Conservation (phyloP, 345 rosid species). For the Garcia nutans region DNA sequence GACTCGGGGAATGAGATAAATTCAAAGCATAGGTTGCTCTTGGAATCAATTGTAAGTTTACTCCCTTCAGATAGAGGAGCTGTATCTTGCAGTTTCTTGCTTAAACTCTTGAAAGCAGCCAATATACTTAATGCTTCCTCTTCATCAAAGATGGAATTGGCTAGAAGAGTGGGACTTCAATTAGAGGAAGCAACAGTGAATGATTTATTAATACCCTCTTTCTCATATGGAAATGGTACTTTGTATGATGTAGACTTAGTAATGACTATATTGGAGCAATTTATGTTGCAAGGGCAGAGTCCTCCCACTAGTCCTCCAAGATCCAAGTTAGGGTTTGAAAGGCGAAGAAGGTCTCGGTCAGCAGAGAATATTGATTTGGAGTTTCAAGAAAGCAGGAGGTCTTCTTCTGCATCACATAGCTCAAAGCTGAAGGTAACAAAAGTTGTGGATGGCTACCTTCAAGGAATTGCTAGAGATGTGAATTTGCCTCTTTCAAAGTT, state of each 20-base stretch:
- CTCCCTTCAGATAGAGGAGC: conserved; percentile 81
- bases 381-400: conserved; percentile 86
- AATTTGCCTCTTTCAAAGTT: conserved; percentile 80
- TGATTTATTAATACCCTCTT: conserved; percentile 75
- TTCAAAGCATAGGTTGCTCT: conserved; percentile 66
- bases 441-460: conserved; percentile 84
- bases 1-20: conserved; percentile 47
- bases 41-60: conserved; percentile 84
- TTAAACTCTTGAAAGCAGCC: conserved; percentile 81
- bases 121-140: conserved; percentile 70
- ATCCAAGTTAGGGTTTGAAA: conserved; percentile 60
- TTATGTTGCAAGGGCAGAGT: conserved; percentile 86
- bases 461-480: conserved; percentile 69
- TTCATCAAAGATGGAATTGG: conserved; percentile 74
- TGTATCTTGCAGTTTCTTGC: conserved; percentile 78
- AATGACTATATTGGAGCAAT: conserved; percentile 72
- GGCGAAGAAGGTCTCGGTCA: conserved; percentile 91
- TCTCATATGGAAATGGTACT: conserved; percentile 42
- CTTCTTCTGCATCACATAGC: conserved; percentile 95
- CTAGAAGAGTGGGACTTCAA: conserved; percentile 77
- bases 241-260: conserved; percentile 78
- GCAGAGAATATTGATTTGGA: conserved; percentile 81
- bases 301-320: conserved; percentile 91
- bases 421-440: conserved; percentile 93
- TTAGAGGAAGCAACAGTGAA: conserved; percentile 80